Evolutionary conservation across 148 eudicot genomes (phyloP), one percentile per base, ranked within the genome.

Genomic region (Fagopyrum tataricum): DNA sequence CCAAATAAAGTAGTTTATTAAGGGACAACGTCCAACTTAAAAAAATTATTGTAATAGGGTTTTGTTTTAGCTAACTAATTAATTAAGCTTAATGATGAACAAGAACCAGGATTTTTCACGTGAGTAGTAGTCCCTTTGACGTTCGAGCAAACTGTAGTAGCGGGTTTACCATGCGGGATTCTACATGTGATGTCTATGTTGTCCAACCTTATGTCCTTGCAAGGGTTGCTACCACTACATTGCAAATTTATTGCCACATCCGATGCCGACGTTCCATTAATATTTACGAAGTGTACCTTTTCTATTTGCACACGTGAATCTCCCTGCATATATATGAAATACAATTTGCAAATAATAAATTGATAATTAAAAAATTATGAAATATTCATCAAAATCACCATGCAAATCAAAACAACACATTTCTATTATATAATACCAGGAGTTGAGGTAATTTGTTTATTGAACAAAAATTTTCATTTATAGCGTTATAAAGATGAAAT

Each of bases 151-250:
- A 5, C 4, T 40, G 77, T 44, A 59, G 14, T 48, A 20, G 78
- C 73, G 0, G 5, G 1, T 8, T 44, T 55, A 5, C 51, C 66
- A 14, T 43, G 43, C 0, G 24, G 13, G 31, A 61, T 74, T 5
- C 44, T 3, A 21, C 59, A 67, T 17, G 2, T 64, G 1, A 83
- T 44, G 24, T 80, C 20, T n/a, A 83, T 83, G 62, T 80, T 56
- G 21, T 23, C 47, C 31, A 83, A 43, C 44, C 66, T 75, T 6
- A 83, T 58, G 1, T 41, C 23, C 3, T 75, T 6, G 31, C 86
- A 83, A 23, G 83, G 86, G 48, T 77, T 75, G 47, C 70, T 70
- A 31, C 43, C 26, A 24, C 82, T 79, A 48, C 85, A 82, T 1
- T 77, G 77, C 41, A 82, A 55, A 49, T 78, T 73, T 2, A 83